Conservation (phyloP, 2,329 filamentous ascomycete species). For the Curvularia sp. region DNA sequence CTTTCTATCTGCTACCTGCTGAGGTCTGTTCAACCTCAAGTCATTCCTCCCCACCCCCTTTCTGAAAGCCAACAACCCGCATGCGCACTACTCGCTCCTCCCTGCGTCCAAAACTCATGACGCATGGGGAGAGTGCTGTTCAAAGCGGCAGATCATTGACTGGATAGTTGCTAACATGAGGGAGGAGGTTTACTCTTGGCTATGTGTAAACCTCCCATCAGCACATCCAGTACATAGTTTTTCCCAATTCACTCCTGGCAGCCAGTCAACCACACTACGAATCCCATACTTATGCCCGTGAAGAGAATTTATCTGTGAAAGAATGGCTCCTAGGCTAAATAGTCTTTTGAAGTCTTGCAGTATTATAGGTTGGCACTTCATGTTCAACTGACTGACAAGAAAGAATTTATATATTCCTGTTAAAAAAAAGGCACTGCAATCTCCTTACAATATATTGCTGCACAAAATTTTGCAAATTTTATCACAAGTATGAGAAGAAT, state of each 20-base stretch:
- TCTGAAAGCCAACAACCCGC: too few relatives aligned
- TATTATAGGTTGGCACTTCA: too few relatives aligned
- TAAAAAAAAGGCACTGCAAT: too few relatives aligned
- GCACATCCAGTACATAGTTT: not conserved
- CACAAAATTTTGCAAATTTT: too few relatives aligned
- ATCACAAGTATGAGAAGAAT: too few relatives aligned
- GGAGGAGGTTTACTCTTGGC: not conserved
- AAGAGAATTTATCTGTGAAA: not conserved
- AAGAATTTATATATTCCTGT: too few relatives aligned
- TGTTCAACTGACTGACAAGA: too few relatives aligned
- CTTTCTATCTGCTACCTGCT: too few relatives aligned
- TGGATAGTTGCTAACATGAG: not conserved
- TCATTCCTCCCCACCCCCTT: not conserved
- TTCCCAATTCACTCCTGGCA: not conserved
- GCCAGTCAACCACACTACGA: not conserved
- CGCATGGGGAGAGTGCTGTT: not conserved
- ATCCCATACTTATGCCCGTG: not conserved
- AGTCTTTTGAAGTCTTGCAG: too few relatives aligned
- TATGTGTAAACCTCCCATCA: not conserved
- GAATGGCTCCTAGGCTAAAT: too few relatives aligned
- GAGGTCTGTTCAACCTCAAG: not conserved
- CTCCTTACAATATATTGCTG: too few relatives aligned
- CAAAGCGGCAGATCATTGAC: not conserved
- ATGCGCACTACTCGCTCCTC: not conserved
- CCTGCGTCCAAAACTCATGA: not conserved